Evolutionary conservation across 352 stramenopile species (phyloP), one percentile per base, ranked within the genome.

Genomic region (Hyaloperonospora brassicae): DNA sequence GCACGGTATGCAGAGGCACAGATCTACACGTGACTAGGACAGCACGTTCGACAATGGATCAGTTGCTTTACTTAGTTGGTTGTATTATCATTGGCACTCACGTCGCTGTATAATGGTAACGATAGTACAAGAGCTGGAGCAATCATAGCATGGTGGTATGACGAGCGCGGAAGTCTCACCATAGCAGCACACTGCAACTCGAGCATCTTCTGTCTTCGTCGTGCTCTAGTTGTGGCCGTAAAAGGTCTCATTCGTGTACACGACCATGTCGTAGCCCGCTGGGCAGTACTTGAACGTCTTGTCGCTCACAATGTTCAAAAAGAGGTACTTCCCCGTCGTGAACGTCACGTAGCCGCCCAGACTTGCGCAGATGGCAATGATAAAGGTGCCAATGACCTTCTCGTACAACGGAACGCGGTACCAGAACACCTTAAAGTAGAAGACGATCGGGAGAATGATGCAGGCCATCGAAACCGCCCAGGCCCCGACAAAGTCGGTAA

Each of bases 371-470:
- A 79, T 27, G 2, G 68, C 50, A 43, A 79, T 69, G 27, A 79
- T 62, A n/a, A 75, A 52, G 8, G 49, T 39, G 38, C 64, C 72
- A 6, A 64, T 43, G 5, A 39, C 31, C 48, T 77, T 77, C 53
- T 83, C 70, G 63, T 79, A 79, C 59, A 70, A 67, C 6, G 61
- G 68, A 30, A 72, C 53, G n/a, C 50, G 55, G 35, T 62, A 47
- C 73, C 74, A 85, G 53, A 83, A 70, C 48, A 76, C 68, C 59
- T 84, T 87, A 12, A 88, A 57, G 73, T 88, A 88, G 61, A 88
- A 85, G 39, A 73, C 59, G 49, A 84, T 83, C 7, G 78, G 78
- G 40, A 88, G 55, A 43, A 86, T 78, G 38, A 85, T 84, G 61
- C 75, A 88, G 43, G 67, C 70, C 46, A 83, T 63, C 14, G 75